phyloP scores from a whole-genome alignment of 2,329 filamentous ascomycete species.

The Claviceps sp. region DNA sequence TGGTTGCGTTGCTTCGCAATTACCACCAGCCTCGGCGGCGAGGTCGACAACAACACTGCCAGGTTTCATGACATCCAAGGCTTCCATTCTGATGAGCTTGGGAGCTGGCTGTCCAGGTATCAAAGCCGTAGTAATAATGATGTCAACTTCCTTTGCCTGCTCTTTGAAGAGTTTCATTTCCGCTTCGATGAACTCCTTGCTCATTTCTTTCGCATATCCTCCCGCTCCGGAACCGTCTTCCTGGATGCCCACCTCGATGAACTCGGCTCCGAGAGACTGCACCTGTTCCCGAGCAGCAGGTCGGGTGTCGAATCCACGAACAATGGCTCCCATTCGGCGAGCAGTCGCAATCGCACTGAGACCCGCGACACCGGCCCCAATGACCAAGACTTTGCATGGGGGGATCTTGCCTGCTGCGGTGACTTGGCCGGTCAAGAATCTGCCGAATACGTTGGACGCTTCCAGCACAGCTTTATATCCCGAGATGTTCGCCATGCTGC shows the following conservation, averaged over 20 bases:
- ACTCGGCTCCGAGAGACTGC: constrained; percentile 79
- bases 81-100: constrained; percentile 68
- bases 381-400: constrained; percentile 79
- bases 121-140: constrained; percentile 83
- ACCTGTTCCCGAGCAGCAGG: constrained; percentile 81
- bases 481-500: constrained; percentile 89
- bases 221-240: constrained; percentile 77
- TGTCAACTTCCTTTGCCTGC: constrained; percentile 78
- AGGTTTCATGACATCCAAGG: constrained; percentile 76
- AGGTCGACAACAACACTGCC: constrained; percentile 82
- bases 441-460: constrained; percentile 78
- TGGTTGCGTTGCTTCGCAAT: constrained; percentile 69
- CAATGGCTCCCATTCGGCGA: constrained; percentile 74
- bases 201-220: constrained; percentile 90
- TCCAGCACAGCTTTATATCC: constrained; percentile 87
- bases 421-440: constrained; percentile 79
- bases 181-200: constrained; percentile 81
- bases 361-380: constrained; percentile 80
- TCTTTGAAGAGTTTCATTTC: constrained; percentile 89
- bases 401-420: constrained; percentile 86
- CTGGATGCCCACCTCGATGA: constrained; percentile 72
- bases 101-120: constrained; percentile 77
- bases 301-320: constrained; percentile 82
- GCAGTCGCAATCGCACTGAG: constrained; percentile 81
- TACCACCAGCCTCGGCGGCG: constrained; percentile 76